These are phyloP conservation scores for Volvox africanus DNA, from an alignment of 139 green algal genomes.

Conservation along the genomic window DNA sequence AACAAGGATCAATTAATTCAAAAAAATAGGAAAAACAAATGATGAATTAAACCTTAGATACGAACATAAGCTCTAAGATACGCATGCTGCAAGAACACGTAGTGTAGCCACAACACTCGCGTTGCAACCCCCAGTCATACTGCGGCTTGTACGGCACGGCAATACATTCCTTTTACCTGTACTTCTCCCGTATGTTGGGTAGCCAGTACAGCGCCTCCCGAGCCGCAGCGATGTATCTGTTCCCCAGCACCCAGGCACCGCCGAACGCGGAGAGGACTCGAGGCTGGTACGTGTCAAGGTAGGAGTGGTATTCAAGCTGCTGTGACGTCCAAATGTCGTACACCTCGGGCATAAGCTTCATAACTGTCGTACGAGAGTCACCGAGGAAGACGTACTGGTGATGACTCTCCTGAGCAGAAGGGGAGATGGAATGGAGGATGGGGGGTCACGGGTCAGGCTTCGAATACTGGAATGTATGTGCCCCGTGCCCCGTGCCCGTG, in stretches of 20 bases:
- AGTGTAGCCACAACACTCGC: too few species aligned
- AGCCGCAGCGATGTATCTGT: slow-evolving; percentile 25
- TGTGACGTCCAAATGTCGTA: slow-evolving; percentile 8
- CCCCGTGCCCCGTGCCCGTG: too few species aligned
- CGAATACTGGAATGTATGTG: too few species aligned
- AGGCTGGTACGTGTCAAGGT: neutral
- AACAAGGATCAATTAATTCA: too few species aligned
- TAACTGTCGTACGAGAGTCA: fast-evolving
- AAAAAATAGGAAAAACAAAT: too few species aligned
- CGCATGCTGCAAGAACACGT: too few species aligned
- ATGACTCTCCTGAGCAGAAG: neutral
- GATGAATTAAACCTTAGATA: too few species aligned
- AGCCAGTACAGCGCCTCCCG: slow-evolving; percentile 25
- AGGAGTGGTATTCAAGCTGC: neutral
- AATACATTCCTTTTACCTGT: neutral
- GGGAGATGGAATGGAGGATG: neutral
- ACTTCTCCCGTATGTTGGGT: neutral
- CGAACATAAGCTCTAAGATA: too few species aligned
- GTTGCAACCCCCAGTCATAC: too few species aligned
- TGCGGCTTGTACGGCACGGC: neutral
- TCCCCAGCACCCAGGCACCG: slow-evolving; percentile 24
- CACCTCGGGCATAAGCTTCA: neutral
- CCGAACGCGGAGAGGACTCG: neutral
- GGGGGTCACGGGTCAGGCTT: too few species aligned
- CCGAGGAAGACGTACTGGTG: slow-evolving; percentile 31